Base-by-base conservation (phyloP, 148 eudicot species). In the Heliamphora exappendiculata region DNA sequence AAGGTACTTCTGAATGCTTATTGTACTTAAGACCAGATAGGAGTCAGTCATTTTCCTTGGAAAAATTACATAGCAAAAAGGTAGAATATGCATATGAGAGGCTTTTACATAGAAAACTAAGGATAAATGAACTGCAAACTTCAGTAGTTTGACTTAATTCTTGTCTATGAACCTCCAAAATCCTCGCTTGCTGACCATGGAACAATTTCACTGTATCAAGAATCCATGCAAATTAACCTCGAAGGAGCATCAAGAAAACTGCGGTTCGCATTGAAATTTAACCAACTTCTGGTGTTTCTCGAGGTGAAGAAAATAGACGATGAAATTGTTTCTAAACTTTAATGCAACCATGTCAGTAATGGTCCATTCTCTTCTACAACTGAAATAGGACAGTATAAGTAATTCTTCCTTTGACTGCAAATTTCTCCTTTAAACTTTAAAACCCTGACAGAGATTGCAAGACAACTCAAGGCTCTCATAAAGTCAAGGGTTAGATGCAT, bases 401-500 rank as follows among this genome's bases (percentile, higher is more conserved):
- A 26, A 71, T 10, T 34, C n/a, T 53, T 37, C 19, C 62, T 51
- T 31, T 20, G 28, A 71, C 29, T 51, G 57, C 7, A 22, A 51
- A 71, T 50, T 34, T 71, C 4, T 42, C 44, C n/a, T n/a, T 57
- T 51, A 57, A 42, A 74, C 14, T 44, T 60, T 28, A 51, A 71
- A 4, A 37, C 29, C 34, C 49, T 8, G 16, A 54, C 41, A 34
- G 24, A 69, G 65, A 24, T 34, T 36, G 28, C 33, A 26, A 55
- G 47, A 24, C n/a, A 1, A 57, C 55, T 74, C 8, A 58, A 73
- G 7, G 45, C 64, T 24, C 8, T 17, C 50, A 47, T 9, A 36
- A 42, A 72, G 22, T 59, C 45, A n/a, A 24, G 64, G 71, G 26
- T 66, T 13, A 65, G 50, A 66, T n/a, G 51, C 12, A 74, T 78